Percentiles rank a stretch among this genome's conserved stretches.
phyloP scores from a whole-genome alignment of 163 green algal species.

The Scenedesmus sp. region DNA sequence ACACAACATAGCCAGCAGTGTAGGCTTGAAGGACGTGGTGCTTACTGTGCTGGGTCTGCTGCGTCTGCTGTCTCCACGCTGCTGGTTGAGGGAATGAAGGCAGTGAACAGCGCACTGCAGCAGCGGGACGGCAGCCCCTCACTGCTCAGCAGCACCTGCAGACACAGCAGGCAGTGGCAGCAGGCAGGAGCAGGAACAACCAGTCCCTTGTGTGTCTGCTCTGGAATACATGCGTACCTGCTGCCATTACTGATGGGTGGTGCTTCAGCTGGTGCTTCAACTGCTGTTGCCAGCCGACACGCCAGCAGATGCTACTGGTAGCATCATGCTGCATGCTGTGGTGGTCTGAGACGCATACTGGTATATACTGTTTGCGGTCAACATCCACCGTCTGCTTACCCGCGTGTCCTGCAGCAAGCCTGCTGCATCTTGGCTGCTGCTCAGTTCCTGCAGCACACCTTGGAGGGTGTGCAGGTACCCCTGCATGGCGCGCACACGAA shows the following conservation, averaged over 20 bases:
- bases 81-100: slow-evolving; percentile 16
- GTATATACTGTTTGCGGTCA: neutral
- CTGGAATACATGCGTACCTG: neutral
- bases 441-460: neutral
- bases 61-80: slow-evolving; percentile 26
- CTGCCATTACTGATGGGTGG: neutral
- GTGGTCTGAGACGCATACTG: neutral
- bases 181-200: neutral
- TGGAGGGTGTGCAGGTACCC: neutral
- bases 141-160: slow-evolving; percentile 29
- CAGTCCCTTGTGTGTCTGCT: neutral
- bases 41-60: slow-evolving; percentile 31
- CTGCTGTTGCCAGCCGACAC: neutral
- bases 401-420: neutral
- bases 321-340: neutral
- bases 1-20: neutral
- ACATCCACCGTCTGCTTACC: neutral
- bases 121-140: slow-evolving; percentile 13
- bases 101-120: neutral
- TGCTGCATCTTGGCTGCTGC: neutral
- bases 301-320: neutral
- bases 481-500: neutral
- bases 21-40: neutral
- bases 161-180: neutral
- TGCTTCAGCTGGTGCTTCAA: neutral